Percentiles rank a stretch among this genome's conserved stretches.
Evolutionary conservation across 768 basidiomycete genomes (phyloP).

Genomic region (Phlebiopsis gigantea): DNA sequence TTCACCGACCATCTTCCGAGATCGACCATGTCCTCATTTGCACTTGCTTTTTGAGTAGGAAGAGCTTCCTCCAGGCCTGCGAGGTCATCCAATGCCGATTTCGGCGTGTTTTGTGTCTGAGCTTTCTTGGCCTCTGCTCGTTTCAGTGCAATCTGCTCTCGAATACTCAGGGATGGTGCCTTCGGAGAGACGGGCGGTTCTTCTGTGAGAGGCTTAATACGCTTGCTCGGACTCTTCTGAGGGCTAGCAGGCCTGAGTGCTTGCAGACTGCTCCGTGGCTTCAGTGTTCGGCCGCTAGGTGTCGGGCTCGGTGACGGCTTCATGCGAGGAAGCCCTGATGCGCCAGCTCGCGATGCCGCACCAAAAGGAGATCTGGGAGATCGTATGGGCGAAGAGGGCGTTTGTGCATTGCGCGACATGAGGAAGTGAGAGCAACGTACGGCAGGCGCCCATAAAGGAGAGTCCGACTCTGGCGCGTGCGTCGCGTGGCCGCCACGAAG

Average conservation of each 20-base stretch:
- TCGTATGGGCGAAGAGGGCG: slow-evolving; percentile 22
- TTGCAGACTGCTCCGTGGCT: slow-evolving; percentile 18
- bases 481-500: slow-evolving; percentile 2
- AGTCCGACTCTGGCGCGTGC: neutral
- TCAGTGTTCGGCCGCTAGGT: slow-evolving; percentile 12
- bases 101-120: slow-evolving; percentile 17
- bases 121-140: slow-evolving; percentile 75
- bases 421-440: slow-evolving; percentile 3
- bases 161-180: slow-evolving; percentile 43
- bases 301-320: slow-evolving; percentile 11
- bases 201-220: slow-evolving; percentile 8
- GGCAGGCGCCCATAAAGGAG: neutral
- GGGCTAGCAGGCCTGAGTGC: slow-evolving; percentile 14
- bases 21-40: slow-evolving; percentile 44
- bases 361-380: slow-evolving; percentile 18
- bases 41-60: slow-evolving; percentile 23
- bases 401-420: slow-evolving; percentile 40
- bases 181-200: slow-evolving; percentile 27
- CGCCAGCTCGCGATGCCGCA: slow-evolving; percentile 14
- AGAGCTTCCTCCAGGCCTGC: slow-evolving; percentile 45
- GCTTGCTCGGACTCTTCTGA: slow-evolving; percentile 11
- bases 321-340: slow-evolving; percentile 6
- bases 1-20: slow-evolving; percentile 63
- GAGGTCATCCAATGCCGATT: slow-evolving; percentile 31
- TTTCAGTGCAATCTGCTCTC: slow-evolving; percentile 75